phyloP scores from a whole-genome alignment of 2,329 filamentous ascomycete species.

The Rugonectria rugulosa region DNA sequence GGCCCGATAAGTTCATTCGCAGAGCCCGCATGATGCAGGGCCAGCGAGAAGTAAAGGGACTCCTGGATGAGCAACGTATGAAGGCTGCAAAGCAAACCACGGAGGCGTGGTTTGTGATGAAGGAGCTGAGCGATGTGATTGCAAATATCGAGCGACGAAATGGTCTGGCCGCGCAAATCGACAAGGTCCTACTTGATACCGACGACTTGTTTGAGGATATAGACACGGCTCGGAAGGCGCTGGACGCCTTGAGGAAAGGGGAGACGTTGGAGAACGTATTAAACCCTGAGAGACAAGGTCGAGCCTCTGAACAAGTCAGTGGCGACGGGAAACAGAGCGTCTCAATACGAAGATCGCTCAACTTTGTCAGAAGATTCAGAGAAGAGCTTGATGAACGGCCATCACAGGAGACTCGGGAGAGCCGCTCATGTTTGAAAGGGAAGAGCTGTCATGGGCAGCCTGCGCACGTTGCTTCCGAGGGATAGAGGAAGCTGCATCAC shows the following conservation, averaged over 20 bases:
- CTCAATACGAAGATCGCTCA: constrained; percentile 31
- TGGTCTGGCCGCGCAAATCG: constrained; percentile 48
- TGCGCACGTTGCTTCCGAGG: not conserved
- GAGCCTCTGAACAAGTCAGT: constrained; percentile 13
- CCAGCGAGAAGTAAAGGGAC: constrained; percentile 51
- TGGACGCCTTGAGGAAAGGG: constrained; percentile 55
- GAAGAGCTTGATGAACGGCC: too few species aligned
- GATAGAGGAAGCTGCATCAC: not conserved
- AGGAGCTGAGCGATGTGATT: constrained; percentile 41
- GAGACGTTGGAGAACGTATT: constrained; percentile 43
- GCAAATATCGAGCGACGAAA: constrained; percentile 44
- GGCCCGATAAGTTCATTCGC: constrained; percentile 62
- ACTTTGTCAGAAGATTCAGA: constrained; percentile 6
- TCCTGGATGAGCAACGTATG: constrained; percentile 46
- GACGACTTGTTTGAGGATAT: constrained; percentile 56
- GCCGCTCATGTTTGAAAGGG: too few species aligned
- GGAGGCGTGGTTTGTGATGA: constrained; percentile 44
- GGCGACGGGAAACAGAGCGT: constrained; percentile 24
- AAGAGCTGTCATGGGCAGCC: too few species aligned
- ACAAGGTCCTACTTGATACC: constrained; percentile 39
- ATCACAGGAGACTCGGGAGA: too few species aligned
- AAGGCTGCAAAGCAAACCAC: constrained; percentile 35
- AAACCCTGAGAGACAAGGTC: constrained; percentile 23
- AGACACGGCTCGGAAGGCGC: constrained; percentile 52
- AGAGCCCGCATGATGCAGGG: constrained; percentile 67